phyloP scores from a whole-genome alignment of 805 yeast species.

The Yamadazyma philogaea region DNA sequence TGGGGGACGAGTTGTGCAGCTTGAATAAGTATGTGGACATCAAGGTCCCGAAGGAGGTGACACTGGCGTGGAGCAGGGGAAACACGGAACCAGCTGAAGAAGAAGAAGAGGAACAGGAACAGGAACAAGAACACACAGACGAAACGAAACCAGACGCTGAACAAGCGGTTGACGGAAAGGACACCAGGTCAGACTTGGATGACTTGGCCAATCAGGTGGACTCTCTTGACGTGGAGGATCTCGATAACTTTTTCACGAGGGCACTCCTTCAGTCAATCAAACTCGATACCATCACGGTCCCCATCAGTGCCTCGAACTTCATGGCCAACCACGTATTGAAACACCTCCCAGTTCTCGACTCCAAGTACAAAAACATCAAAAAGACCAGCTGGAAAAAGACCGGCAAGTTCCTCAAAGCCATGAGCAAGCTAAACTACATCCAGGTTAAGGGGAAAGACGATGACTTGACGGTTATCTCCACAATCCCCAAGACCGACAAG shows the following conservation, averaged over 20 bases:
- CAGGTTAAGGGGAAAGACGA: slow-evolving; percentile 83
- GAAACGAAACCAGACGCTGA: slow-evolving; percentile 11
- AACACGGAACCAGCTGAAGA: slow-evolving; percentile 39
- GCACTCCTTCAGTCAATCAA: slow-evolving; percentile 70
- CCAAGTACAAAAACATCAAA: slow-evolving; percentile 56
- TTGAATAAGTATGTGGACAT: slow-evolving; percentile 47
- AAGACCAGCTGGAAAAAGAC: slow-evolving; percentile 89
- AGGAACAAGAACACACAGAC: slow-evolving; percentile 17
- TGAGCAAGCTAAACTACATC: slow-evolving; percentile 72
- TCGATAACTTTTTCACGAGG: slow-evolving; percentile 71
- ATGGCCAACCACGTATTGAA: slow-evolving; percentile 66
- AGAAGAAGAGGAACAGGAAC: slow-evolving; percentile 8
- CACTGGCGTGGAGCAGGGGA: slow-evolving; percentile 3
- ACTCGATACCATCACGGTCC: slow-evolving; percentile 53
- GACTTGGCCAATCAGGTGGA: slow-evolving; percentile 14
- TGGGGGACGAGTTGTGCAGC: slow-evolving; percentile 61
- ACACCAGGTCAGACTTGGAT: slow-evolving; percentile 9
- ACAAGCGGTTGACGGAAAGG: not conserved
- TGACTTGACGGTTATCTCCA: slow-evolving; percentile 56
- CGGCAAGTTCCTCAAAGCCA: slow-evolving; percentile 76
- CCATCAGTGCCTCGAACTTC: slow-evolving; percentile 71
- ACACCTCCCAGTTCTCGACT: slow-evolving; percentile 70
- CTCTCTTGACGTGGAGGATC: slow-evolving; percentile 52
- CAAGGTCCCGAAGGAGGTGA: slow-evolving; percentile 24
- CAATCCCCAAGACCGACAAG: slow-evolving; percentile 45